Percentiles rank a stretch among this genome's conserved stretches.
These are phyloP conservation scores for Colletotrichum godetiae DNA, from an alignment of 2,329 filamentous ascomycete species.

Conservation along the genomic window DNA sequence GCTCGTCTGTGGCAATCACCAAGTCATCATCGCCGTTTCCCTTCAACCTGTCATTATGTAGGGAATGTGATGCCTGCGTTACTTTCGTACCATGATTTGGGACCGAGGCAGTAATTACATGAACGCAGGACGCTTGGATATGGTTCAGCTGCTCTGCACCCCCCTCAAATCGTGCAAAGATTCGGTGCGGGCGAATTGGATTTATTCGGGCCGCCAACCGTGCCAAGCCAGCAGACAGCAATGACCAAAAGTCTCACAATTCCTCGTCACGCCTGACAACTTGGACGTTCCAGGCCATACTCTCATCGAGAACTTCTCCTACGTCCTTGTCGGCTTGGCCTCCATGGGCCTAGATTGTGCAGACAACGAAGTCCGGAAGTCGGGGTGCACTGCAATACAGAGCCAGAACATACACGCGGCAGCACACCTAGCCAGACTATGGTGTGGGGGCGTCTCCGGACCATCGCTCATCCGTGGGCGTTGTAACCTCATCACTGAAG, in stretches of 20 bases:
- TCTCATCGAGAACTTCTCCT: not conserved
- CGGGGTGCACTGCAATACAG: not conserved
- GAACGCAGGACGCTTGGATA: not conserved
- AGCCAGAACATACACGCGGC: not conserved
- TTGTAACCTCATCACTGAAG: conserved; percentile 25
- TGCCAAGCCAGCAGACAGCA: not conserved
- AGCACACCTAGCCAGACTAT: not conserved
- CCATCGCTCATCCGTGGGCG: conserved; percentile 25
- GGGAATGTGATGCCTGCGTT: not conserved
- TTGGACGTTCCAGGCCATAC: not conserved
- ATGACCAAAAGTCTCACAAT: not conserved
- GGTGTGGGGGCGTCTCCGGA: conserved; percentile 12
- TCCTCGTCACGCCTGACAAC: not conserved
- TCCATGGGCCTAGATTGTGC: not conserved
- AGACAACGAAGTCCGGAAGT: not conserved
- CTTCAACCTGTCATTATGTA: not conserved
- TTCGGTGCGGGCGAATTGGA: not conserved
- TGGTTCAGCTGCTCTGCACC: not conserved
- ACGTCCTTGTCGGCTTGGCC: not conserved
- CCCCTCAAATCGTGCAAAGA: not conserved
- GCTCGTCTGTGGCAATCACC: not conserved
- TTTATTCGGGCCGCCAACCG: not conserved
- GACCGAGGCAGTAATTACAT: not conserved
- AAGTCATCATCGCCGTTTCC: not conserved
- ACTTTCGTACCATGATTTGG: not conserved